phyloP scores from a whole-genome alignment of 1,284 basidiomycete genomes.

The Sutorius eximius region DNA sequence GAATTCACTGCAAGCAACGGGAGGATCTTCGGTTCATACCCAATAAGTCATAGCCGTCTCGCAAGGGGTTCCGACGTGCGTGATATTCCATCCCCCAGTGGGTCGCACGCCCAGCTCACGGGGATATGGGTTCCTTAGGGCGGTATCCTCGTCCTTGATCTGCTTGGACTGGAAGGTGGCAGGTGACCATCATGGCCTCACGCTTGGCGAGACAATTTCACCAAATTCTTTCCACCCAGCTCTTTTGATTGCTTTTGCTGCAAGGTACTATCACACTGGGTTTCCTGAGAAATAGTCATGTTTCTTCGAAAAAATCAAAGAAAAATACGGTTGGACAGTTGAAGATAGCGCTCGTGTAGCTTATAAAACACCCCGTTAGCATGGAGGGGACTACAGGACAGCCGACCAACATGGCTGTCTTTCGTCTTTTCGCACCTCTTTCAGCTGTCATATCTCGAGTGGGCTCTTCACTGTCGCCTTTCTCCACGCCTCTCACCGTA shows the following conservation, averaged over 20 bases:
- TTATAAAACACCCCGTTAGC: constrained; percentile 2
- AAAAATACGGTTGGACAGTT: too few species aligned
- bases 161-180: too few species aligned
- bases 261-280: neutral
- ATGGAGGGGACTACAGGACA: neutral
- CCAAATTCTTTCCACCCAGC: neutral
- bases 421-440: neutral
- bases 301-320: neutral
- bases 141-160: neutral
- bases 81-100: neutral
- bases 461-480: neutral
- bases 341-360: neutral
- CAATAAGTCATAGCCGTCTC: neutral
- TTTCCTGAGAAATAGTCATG: neutral
- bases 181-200: neutral
- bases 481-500: neutral
- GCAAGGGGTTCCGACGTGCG: neutral
- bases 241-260: neutral
- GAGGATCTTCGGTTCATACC: neutral
- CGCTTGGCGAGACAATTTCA: neutral
- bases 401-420: constrained; percentile 6
- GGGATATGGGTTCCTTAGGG: neutral
- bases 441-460: constrained; percentile 9
- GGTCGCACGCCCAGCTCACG: neutral
- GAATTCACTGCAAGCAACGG: neutral